Evolutionary conservation across 164 flowering plant genomes (phyloP).

Genomic region (Umbellularia californica): DNA sequence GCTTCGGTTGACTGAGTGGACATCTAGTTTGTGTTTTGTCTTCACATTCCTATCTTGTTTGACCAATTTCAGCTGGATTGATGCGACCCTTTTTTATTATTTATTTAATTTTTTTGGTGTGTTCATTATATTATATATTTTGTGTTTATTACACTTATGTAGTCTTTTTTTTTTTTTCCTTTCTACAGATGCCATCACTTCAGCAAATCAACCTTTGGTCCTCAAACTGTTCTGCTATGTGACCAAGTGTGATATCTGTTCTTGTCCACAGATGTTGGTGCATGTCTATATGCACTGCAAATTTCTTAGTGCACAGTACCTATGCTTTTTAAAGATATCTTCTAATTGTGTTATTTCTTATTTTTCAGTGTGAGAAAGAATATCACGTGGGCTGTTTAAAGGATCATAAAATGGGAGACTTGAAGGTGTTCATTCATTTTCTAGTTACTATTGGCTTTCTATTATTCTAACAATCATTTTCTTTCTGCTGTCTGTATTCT

Average conservation of each 20-base stretch:
- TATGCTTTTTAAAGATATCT: no score
- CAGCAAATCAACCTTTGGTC: conserved; percentile 59
- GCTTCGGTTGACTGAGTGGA: background rate
- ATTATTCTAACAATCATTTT: conserved; percentile 3
- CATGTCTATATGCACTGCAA: no score
- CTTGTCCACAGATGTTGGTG: background rate
- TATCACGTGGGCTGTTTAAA: conserved; percentile 85
- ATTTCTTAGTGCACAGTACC: no score
- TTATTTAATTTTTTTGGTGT: background rate
- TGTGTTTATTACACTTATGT: background rate
- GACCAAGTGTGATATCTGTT: conserved; percentile 64
- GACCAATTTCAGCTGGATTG: background rate
- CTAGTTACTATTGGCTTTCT: background rate
- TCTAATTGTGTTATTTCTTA: background rate
- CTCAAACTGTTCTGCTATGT: conserved; percentile 76
- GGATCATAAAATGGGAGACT: conserved; percentile 56
- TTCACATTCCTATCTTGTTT: no score
- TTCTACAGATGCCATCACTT: conserved; percentile 54
- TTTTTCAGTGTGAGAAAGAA: conserved; percentile 80
- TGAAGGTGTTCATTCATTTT: conserved; percentile 43
- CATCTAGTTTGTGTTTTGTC: background rate
- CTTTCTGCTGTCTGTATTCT: background rate
- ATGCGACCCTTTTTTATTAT: background rate
- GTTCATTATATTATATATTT: no score
- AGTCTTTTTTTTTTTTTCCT: background rate